Conservation (phyloP, 371 early-diverging fungal genomes). For the Capniomyces stellatus region DNA sequence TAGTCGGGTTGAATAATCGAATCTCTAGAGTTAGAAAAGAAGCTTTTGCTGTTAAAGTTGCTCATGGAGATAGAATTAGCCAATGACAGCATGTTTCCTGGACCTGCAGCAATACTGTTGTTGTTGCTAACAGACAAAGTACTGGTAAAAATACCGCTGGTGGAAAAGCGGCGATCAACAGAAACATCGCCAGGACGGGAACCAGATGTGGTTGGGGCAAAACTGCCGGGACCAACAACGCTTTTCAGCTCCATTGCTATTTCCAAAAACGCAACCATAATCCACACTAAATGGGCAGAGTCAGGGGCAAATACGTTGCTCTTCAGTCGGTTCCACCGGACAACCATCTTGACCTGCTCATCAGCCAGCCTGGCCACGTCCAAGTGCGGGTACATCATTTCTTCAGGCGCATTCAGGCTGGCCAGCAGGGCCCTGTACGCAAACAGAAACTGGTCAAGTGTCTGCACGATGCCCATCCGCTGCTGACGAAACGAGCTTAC, state of each 20-base stretch:
- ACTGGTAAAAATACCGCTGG: no score
- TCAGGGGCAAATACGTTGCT: conserved; percentile 1
- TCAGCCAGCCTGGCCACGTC: background rate
- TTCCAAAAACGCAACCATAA: conserved; percentile 1
- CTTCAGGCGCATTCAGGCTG: background rate
- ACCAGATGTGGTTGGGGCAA: no score
- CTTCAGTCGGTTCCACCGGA: conserved; percentile 1
- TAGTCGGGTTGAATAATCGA: no score
- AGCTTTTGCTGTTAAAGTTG: no score
- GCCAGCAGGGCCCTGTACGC: conserved; percentile 53
- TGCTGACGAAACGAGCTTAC: conserved; percentile 58
- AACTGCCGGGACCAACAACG: no score
- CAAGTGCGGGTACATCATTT: background rate
- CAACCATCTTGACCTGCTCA: conserved; percentile 1
- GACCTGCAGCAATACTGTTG: no score
- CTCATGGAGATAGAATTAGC: no score
- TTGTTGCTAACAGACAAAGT: no score
- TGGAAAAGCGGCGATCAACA: no score
- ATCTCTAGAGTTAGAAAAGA: no score
- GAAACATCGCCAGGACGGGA: no score
- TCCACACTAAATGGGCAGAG: conserved; percentile 1
- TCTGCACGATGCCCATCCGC: conserved; percentile 76
- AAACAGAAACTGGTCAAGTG: conserved; percentile 60
- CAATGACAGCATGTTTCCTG: no score
- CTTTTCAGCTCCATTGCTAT: background rate